phyloP scores from a whole-genome alignment of 495 filamentous ascomycete genomes.

The Amphirosellinia nigrospora region DNA sequence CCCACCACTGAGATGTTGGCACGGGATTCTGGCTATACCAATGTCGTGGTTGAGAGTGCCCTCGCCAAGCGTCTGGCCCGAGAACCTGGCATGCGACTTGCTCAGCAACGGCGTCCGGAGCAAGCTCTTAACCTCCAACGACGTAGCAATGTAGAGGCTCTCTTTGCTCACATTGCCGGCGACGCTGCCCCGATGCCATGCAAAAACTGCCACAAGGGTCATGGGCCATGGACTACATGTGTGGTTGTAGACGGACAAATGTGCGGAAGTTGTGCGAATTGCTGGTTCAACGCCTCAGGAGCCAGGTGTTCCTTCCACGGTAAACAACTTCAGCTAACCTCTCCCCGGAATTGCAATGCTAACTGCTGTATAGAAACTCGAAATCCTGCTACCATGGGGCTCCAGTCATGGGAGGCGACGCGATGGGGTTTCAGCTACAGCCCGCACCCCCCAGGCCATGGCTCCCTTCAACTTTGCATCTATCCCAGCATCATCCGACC shows the following conservation, averaged over 20 bases:
- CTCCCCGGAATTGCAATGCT: background rate
- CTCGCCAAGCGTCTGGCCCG: slow-evolving; percentile 52
- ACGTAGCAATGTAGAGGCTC: slow-evolving; percentile 56
- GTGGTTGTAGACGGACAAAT: slow-evolving; percentile 57
- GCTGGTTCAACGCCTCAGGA: slow-evolving; percentile 59
- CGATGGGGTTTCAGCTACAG: slow-evolving; percentile 32
- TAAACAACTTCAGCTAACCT: slow-evolving; percentile 32
- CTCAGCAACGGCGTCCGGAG: slow-evolving; percentile 52
- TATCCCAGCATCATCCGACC: slow-evolving; percentile 41
- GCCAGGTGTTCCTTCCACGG: slow-evolving; percentile 59
- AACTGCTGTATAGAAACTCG: slow-evolving; percentile 33
- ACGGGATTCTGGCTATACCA: slow-evolving; percentile 46
- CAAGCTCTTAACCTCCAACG: slow-evolving; percentile 52
- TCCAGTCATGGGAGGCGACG: slow-evolving; percentile 33
- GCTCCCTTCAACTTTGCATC: slow-evolving; percentile 39
- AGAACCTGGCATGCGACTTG: slow-evolving; percentile 51
- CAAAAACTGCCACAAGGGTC: slow-evolving; percentile 60
- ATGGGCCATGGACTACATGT: slow-evolving; percentile 56
- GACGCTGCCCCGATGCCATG: slow-evolving; percentile 49
- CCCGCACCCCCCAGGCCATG: slow-evolving; percentile 33
- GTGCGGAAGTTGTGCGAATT: slow-evolving; percentile 59
- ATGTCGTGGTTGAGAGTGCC: slow-evolving; percentile 54
- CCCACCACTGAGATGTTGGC: slow-evolving; percentile 51
- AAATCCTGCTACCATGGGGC: slow-evolving; percentile 36
- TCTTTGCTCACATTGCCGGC: slow-evolving; percentile 58